Evolutionary conservation across 805 yeast genomes (phyloP).

Genomic region (Metschnikowia amazonensis): DNA sequence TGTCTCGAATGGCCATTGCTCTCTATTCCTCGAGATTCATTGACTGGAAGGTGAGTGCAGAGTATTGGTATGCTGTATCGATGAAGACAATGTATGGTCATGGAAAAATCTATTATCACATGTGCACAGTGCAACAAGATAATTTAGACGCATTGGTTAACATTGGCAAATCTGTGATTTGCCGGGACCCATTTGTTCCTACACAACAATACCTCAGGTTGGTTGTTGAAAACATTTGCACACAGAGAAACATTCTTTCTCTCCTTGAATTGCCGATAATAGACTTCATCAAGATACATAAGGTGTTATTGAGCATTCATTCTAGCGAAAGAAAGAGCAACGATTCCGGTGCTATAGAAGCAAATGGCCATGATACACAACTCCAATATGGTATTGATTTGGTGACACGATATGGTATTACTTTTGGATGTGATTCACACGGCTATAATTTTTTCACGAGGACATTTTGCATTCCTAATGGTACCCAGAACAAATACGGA

Average conservation of each 20-base stretch:
- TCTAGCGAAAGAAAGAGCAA: conserved; percentile 7
- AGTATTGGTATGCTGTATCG: conserved; percentile 76
- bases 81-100: conserved; percentile 74
- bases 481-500: conserved; percentile 28
- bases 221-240: conserved; percentile 74
- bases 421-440: conserved; percentile 64
- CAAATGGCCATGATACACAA: conserved; percentile 40
- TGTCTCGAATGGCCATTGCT: conserved; percentile 85
- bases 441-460: conserved; percentile 59
- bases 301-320: conserved; percentile 56
- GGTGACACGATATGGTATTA: conserved; percentile 60
- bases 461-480: conserved; percentile 32
- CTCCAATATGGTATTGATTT: conserved; percentile 54
- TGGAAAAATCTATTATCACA: conserved; percentile 83
- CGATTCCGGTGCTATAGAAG: conserved; percentile 6
- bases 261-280: conserved; percentile 57
- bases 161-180: conserved; percentile 72
- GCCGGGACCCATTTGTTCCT: conserved; percentile 81
- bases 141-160: conserved; percentile 74
- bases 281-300: conserved; percentile 63
- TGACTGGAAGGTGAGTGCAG: conserved; percentile 83
- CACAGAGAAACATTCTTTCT: conserved; percentile 58
- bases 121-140: conserved; percentile 81
- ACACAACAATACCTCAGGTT: conserved; percentile 72
- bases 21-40: conserved; percentile 72